Base-by-base conservation (phyloP, 2,329 filamentous ascomycete genomes). In the Lomentospora prolificans region DNA sequence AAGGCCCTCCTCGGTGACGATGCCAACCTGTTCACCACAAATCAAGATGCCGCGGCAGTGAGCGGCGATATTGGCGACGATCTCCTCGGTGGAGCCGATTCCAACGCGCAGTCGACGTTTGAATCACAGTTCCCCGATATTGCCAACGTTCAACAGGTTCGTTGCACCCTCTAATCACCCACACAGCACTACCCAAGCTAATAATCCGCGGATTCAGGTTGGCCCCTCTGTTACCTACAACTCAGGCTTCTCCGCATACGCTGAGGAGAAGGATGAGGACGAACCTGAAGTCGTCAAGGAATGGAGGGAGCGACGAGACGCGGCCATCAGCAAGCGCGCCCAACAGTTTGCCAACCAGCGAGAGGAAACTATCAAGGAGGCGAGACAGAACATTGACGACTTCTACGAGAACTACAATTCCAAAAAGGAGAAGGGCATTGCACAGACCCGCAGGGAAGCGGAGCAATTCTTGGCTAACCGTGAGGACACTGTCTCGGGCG, bases 341-440 rank as follows among this genome's bases (percentile, higher is more conserved):
- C 85, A 95, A 70, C 83, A 92, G 62, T 92, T 92, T 55, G 82
- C 84, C 44, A 78, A 83, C 61, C 89, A 91, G 74, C 94, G 94
- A 69, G 81, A 83, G 60, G 85, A 92, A 69, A 96, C 90, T 1
- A 75, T 96, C 67, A 84, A 89, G 69, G 90, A 94, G 63, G 94
- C 94, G 9, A 90, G 90, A 67, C 82, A 91, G 69, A 94, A 95
- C 70, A 95, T 99, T 61, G 94, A 99, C 69, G 94, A 96, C 70
- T 99, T 97, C 75, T 99, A 99, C 78, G 91, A 96, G 68, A 96
- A 96, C 73, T 99, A 99, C 78, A 97, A 97, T 77, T 85, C 87
- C 71, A 96, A 96, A 76, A 92, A 94, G 70, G 94, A 99, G 70
- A 97, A 97, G 80, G 83, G 82, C 58, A 86, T 96, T 62, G 79